Evolutionary conservation across 2,329 filamentous ascomycete genomes (phyloP), one percentile per base, ranked within the genome.

Genomic region (Ceratocystis huliohia): DNA sequence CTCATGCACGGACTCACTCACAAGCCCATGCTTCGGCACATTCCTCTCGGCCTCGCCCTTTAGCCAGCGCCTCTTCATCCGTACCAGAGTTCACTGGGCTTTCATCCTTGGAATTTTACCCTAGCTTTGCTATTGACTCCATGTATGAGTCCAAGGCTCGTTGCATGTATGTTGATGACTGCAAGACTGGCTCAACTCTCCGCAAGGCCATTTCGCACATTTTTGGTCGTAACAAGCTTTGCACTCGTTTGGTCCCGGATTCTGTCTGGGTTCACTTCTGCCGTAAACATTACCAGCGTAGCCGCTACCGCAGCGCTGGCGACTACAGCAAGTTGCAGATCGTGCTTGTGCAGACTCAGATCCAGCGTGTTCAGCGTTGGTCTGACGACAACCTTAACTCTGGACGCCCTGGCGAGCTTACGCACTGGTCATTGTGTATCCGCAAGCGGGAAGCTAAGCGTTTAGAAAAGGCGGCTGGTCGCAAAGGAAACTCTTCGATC

Each of bases 201-300:
- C 84, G 89, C 61, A 93, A 93, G 75, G 85, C 87, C 4, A 87
- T 93, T 68, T 91, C 88, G 0, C 88, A 94, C 72, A 82, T 92
- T 66, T 93, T 93, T 70, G 89, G 89, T 25, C 84, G 90, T 46
- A 94, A 94, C 78, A 94, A 94, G 75, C 79, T 82, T 6, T 87
- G 85, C 71, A 94, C 89, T 0, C 81, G 86, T 44, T 79, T 80
- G 57, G 89, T 94, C 62, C 88, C 88, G 0, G 76, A 82, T 5
- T 75, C 82, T 25, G 82, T 89, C 1, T 93, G 88, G 88, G 84
- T 90, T 0, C 84, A 87, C 71, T 87, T 84, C 73, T 94, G 90
- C 74, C 84, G 89, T 45, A 92, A 92, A 73, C 88, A 92, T 72
- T 94, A 94, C 73, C 90, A 94, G 75, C 84, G 89, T 5, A 82